phyloP scores from a whole-genome alignment of 257 asterid species.

The Solanum pinnatisectum region DNA sequence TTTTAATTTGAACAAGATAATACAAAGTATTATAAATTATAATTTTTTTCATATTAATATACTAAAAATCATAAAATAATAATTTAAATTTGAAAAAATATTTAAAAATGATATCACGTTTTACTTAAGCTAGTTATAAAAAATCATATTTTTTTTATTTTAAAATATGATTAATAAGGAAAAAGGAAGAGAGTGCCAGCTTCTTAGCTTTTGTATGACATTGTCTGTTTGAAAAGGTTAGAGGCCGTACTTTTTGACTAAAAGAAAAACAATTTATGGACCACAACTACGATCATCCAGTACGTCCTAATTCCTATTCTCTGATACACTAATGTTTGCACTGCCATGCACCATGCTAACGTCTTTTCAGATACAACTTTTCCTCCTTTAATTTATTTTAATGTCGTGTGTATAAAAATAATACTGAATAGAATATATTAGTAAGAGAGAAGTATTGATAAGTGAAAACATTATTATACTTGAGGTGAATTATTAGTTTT shows the following conservation, averaged over 20 bases:
- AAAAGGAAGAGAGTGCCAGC: neutral
- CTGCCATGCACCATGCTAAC: neutral
- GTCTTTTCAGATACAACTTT: neutral
- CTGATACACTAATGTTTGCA: neutral
- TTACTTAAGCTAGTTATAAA: neutral
- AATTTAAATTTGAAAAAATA: too few species aligned
- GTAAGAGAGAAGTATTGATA: too few species aligned
- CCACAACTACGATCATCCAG: neutral
- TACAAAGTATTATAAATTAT: too few species aligned
- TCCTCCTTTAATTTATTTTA: neutral
- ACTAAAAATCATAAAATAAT: too few species aligned
- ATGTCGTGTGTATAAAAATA: neutral
- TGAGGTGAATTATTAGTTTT: neutral
- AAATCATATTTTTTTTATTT: neutral
- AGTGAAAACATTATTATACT: neutral
- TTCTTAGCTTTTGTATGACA: neutral
- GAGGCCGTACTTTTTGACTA: neutral
- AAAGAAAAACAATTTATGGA: neutral
- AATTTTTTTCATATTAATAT: too few species aligned
- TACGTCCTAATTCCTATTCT: neutral
- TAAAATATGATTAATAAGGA: neutral
- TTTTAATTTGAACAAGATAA: neutral
- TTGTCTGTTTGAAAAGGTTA: neutral
- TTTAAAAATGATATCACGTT: neutral
- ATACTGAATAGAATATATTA: too few species aligned